These are phyloP conservation scores for Candida quercuum DNA, from an alignment of 805 yeast genomes.

Conservation along the genomic window DNA sequence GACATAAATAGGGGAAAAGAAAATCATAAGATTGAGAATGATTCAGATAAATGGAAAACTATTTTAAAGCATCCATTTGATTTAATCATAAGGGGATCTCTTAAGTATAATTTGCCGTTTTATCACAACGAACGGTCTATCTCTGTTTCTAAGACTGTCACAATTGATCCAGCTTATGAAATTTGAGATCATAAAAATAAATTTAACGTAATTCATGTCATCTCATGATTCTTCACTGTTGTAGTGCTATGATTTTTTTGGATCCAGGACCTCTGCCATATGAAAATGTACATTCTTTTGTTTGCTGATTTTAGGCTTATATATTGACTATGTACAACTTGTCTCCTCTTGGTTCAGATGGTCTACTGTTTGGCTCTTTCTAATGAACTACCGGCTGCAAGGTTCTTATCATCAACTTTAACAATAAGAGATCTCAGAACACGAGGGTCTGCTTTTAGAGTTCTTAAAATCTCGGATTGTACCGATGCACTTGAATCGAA, in stretches of 20 bases:
- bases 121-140: conserved; percentile 46
- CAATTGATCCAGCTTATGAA: conserved; percentile 45
- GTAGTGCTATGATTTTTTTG: too few species aligned
- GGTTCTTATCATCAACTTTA: conserved; percentile 48
- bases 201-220: too few species aligned
- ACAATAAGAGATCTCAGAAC: conserved; percentile 74
- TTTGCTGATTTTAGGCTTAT: too few species aligned
- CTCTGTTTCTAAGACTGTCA: conserved; percentile 52
- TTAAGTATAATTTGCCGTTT: conserved; percentile 73
- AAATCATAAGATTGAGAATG: conserved; percentile 25
- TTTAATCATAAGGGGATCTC: conserved; percentile 73
- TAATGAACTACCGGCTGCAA: conserved; percentile 54
- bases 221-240: too few species aligned
- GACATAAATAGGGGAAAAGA: too few species aligned
- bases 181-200: neutral
- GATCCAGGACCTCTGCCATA: too few species aligned
- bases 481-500: conserved; percentile 86
- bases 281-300: too few species aligned
- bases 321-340: too few species aligned
- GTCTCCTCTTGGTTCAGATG: too few species aligned
- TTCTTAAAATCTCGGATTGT: conserved; percentile 77
- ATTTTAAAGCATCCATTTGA: conserved; percentile 81
- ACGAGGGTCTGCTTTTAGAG: conserved; percentile 84
- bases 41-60: conserved; percentile 59
- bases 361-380: conserved; percentile 29